Evolutionary conservation across 306 rosid species (phyloP), one percentile per base, ranked within the genome.

Genomic region (Lotus japonicus): DNA sequence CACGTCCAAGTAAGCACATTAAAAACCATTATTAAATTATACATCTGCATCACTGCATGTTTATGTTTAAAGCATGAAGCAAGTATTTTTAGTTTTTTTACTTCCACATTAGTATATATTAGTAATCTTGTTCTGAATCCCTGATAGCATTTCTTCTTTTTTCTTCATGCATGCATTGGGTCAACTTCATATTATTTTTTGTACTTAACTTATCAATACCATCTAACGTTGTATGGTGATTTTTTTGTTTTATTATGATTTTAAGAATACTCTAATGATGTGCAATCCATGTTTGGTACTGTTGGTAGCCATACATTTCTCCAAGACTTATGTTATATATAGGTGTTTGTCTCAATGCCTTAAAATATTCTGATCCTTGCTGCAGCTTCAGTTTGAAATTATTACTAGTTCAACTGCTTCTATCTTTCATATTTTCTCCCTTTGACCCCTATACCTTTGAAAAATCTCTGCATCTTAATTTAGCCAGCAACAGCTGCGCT

Each of bases 1-100:
- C 73, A 33, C 33, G 12, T 55, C 52, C 52, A 33, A 21, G 31
- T 11, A 13, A 50, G 70, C 19, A 16, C 36, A 5, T 50, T 42
- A 13, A 58, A 60, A 72, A 21, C 38, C 14, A 28, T 50, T 58
- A 55, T 19, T 28, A 26, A 48, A 19, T 15, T 31, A 16, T 58
- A 28, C 31, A 45, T 23, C 43, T 44, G 19, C 28, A 11, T 39
- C 35, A 15, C 43, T 44, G 19, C 28, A 11, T 39, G 16, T 53
- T 61, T 77, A 46, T 28, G 54, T 44, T 70, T 54, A 36, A 58
- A 65, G 72, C 39, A 28, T 56, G 72, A 58, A 58, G 73, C 58
- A 15, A 13, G 41, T 61, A 12, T 70, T 26, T 71, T 45, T 26
- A 9, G 42, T 10, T 41, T 41, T 41, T 41, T 35, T 58, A 55